These are phyloP conservation scores for Clohesyomyces aquaticus DNA, from an alignment of 495 filamentous ascomycete species.

Conservation along the genomic window DNA sequence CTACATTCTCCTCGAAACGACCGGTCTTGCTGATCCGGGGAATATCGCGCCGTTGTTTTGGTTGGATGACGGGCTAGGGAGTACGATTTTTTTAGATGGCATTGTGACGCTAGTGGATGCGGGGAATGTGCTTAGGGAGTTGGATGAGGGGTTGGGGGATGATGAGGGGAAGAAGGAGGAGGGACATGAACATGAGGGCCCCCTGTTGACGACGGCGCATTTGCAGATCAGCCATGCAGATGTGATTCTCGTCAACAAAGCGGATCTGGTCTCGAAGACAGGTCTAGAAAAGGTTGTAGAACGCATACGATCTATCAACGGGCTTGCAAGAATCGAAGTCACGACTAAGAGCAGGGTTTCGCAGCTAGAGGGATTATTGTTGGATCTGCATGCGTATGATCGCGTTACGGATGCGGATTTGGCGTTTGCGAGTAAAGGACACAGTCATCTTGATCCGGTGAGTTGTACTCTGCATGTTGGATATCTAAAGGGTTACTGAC, in stretches of 20 bases:
- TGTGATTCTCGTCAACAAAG: conserved; percentile 91
- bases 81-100: conserved; percentile 92
- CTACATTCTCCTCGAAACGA: conserved; percentile 97
- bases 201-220: conserved; percentile 84
- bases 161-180: conserved; percentile 44
- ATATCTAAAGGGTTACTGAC: conserved; percentile 5
- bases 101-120: conserved; percentile 97
- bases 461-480: conserved; percentile 29
- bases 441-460: conserved; percentile 74
- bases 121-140: conserved; percentile 78
- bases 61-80: conserved; percentile 93
- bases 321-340: conserved; percentile 79
- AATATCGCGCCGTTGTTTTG: conserved; percentile 96
- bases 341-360: conserved; percentile 80
- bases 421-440: conserved; percentile 65
- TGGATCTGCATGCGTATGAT: conserved; percentile 94
- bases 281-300: conserved; percentile 68
- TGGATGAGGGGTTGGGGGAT: conserved; percentile 66
- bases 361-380: conserved; percentile 76
- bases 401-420: conserved; percentile 62
- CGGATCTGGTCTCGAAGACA: conserved; percentile 75
- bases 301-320: conserved; percentile 82
- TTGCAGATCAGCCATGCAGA: conserved; percentile 98
- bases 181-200: conserved; percentile 60
- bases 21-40: conserved; percentile 91